Evolutionary conservation across 202 grass and related monocot genomes (phyloP).

Genomic region (Schoenoplectus tabernaemontani): DNA sequence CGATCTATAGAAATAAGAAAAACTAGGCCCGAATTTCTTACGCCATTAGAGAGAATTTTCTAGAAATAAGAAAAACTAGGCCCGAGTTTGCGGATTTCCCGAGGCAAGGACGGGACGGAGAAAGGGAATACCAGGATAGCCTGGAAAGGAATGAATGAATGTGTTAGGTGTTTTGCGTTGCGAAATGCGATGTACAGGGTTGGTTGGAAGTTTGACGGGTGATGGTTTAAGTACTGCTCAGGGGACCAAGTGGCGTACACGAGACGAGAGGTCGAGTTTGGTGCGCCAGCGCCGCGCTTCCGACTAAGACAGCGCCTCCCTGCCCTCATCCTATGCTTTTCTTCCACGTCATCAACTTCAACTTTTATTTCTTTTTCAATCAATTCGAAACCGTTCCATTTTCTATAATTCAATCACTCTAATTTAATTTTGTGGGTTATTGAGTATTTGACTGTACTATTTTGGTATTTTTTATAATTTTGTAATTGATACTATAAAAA

Average conservation of each 20-base stretch:
- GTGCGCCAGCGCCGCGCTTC: not conserved
- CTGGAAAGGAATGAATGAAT: not conserved
- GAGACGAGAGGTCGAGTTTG: not conserved
- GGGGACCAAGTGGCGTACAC: not conserved
- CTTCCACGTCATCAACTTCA: not conserved
- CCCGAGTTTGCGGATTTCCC: not conserved
- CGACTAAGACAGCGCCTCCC: not conserved
- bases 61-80: no score
- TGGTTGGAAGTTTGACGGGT: conserved; percentile 3
- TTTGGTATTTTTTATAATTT: no score
- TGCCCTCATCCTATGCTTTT: not conserved
- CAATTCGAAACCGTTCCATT: no score
- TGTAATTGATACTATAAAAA: no score
- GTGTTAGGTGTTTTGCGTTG: not conserved
- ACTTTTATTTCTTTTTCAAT: no score
- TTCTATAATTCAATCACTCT: not conserved
- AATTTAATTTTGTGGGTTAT: not conserved
- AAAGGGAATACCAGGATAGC: not conserved
- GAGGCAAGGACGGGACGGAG: not conserved
- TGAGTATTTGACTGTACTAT: no score
- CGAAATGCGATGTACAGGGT: not conserved
- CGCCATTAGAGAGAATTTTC: not conserved
- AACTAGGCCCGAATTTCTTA: not conserved
- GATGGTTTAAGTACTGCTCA: not conserved
- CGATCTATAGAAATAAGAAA: not conserved